Percentiles rank a stretch among this genome's conserved stretches.
phyloP scores from a whole-genome alignment of 176 grass and related monocot genomes.

The Eremochloa ophiuroides region DNA sequence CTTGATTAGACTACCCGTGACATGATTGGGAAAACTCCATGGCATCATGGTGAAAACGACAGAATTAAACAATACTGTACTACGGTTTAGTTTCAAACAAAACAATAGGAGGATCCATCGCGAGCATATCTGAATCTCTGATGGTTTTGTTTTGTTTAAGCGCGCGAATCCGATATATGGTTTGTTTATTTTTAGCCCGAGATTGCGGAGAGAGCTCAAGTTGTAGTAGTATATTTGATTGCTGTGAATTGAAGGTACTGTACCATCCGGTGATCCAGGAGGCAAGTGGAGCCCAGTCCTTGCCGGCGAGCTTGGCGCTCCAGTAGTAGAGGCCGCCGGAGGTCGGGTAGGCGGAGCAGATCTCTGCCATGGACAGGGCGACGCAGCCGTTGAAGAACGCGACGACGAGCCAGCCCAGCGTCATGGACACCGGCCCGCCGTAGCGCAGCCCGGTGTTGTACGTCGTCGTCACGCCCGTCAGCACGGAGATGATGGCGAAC shows the following conservation, averaged over 20 bases:
- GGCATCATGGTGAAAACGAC: neutral
- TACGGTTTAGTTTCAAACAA: neutral
- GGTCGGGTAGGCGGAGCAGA: slow-evolving; percentile 74
- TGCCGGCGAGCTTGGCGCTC: slow-evolving; percentile 76
- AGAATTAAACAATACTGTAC: neutral
- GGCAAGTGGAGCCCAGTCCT: slow-evolving; percentile 59
- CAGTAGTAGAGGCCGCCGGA: slow-evolving; percentile 84
- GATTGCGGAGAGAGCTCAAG: neutral
- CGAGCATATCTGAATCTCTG: no score
- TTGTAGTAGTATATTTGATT: neutral
- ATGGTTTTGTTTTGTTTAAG: no score
- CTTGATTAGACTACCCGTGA: neutral
- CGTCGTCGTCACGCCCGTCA: slow-evolving; percentile 48
- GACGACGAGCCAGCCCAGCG: slow-evolving; percentile 52
- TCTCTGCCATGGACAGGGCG: slow-evolving; percentile 70
- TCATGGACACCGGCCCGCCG: slow-evolving; percentile 55
- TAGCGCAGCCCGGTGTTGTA: slow-evolving; percentile 65
- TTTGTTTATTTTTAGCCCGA: neutral
- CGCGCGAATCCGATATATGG: no score
- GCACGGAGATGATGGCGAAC: slow-evolving; percentile 54
- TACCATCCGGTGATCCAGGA: slow-evolving; percentile 85
- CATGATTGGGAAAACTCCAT: neutral
- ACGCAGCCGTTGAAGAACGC: slow-evolving; percentile 40
- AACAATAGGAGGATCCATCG: neutral
- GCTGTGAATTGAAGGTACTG: neutral